Conservation (phyloP, 169 alveolate genomes). For the Eimeria maxima region DNA sequence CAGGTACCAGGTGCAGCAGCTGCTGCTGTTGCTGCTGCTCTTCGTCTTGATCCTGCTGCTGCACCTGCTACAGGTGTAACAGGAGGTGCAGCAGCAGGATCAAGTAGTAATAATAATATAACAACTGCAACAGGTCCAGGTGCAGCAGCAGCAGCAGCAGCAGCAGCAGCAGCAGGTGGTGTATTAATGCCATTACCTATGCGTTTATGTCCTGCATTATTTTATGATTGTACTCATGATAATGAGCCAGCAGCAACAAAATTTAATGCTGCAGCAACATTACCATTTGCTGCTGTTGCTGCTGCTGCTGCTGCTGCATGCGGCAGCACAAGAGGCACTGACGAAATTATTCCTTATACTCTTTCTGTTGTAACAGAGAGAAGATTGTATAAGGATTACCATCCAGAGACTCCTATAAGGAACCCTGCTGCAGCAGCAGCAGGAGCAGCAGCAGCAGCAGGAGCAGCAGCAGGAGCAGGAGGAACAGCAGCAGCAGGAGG, state of each 20-base stretch:
- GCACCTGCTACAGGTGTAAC: neutral
- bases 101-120: too few species aligned
- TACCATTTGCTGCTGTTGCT: conserved; percentile 92
- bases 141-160: conserved; percentile 17
- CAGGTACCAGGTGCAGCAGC: conserved; percentile 29
- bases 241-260: conserved; percentile 92
- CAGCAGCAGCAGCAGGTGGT: conserved; percentile 21
- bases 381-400: conserved; percentile 89
- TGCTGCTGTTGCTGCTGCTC: conserved; percentile 34
- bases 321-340: conserved; percentile 97
- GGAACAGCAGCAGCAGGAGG: neutral
- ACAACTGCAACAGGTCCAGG: too few species aligned
- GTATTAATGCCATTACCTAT: conserved; percentile 78
- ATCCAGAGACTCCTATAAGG: neutral
- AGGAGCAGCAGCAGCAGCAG: neutral
- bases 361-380: conserved; percentile 93
- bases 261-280: conserved; percentile 88
- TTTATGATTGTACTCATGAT: conserved; percentile 97
- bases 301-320: conserved; percentile 91
- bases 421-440: conserved; percentile 5
- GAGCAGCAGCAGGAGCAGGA: neutral
- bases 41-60: neutral
- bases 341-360: conserved; percentile 90
- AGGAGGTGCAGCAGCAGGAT: neutral
- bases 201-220: conserved; percentile 82